A percentile compares a stretch with the other conserved stretches of the same genome.
phyloP scores from a whole-genome alignment of 2,329 filamentous ascomycete species.

The Fusarium napiforme region DNA sequence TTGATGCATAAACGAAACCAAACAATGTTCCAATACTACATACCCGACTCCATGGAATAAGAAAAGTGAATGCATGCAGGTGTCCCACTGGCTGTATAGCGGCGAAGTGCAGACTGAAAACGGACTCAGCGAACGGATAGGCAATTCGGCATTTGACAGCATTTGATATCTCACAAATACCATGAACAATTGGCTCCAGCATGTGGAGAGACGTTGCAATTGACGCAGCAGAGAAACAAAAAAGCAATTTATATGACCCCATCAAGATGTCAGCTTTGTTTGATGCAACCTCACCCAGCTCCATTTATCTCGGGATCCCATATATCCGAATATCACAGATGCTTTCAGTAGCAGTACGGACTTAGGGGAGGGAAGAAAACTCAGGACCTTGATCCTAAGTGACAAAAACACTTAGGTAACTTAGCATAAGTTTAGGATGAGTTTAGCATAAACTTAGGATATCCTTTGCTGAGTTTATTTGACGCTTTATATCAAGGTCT shows the following conservation, averaged over 20 bases:
- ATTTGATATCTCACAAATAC: not conserved
- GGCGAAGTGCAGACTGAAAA: not conserved
- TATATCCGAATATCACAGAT: not conserved
- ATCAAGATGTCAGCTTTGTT: not conserved
- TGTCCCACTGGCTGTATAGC: not conserved
- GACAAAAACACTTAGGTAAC: too few relatives aligned
- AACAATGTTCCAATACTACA: not conserved
- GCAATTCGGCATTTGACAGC: not conserved
- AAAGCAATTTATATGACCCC: not conserved
- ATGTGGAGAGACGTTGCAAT: slow-evolving; percentile 13
- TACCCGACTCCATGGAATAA: not conserved
- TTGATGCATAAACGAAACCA: not conserved
- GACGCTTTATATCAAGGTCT: too few relatives aligned
- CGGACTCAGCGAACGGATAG: not conserved
- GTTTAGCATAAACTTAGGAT: too few relatives aligned
- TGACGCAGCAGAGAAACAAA: not conserved
- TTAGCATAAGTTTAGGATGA: too few relatives aligned
- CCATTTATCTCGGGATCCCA: not conserved
- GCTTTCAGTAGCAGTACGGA: not conserved
- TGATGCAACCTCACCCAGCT: not conserved
- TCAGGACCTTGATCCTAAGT: too few relatives aligned
- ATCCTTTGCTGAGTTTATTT: too few relatives aligned
- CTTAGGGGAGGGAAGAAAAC: too few relatives aligned
- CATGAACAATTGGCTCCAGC: not conserved
- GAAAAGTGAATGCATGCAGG: not conserved